Conservation (phyloP, 192 early-diverging fungal species). For the Entomortierella lignicola region DNA sequence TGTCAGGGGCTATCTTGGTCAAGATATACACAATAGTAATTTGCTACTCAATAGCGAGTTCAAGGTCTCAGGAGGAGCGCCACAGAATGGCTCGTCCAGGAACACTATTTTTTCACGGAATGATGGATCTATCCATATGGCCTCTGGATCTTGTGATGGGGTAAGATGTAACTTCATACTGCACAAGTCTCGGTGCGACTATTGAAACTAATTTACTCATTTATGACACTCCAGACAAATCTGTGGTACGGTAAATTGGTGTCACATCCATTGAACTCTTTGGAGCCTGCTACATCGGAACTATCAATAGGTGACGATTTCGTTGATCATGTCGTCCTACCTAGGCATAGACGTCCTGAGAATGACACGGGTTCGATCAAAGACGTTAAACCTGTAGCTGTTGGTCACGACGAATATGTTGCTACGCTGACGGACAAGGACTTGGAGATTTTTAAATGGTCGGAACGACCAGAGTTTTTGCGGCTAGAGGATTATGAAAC, state of each 20-base stretch:
- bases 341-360: not conserved
- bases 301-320: not conserved
- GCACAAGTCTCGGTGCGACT: not conserved
- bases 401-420: conserved; percentile 26
- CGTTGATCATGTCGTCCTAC: not conserved
- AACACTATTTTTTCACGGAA: conserved; percentile 25
- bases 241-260: not conserved
- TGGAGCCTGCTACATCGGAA: not conserved
- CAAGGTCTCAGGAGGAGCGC: conserved; percentile 22
- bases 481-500: not conserved
- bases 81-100: conserved; percentile 17
- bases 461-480: not conserved
- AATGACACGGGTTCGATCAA: not conserved
- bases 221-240: not conserved
- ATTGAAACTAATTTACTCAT: too few species aligned
- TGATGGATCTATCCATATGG: conserved; percentile 34
- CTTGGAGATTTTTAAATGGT: conserved; percentile 22
- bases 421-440: conserved; percentile 18
- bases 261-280: not conserved
- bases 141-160: conserved; percentile 17
- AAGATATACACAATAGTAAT: conserved; percentile 1
- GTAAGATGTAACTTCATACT: conserved; percentile 2
- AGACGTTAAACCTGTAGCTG: conserved; percentile 28
- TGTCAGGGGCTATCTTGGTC: conserved; percentile 15
- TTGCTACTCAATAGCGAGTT: conserved; percentile 19